These are phyloP conservation scores for Cercophora samala DNA, from an alignment of 495 filamentous ascomycete genomes.

Conservation along the genomic window DNA sequence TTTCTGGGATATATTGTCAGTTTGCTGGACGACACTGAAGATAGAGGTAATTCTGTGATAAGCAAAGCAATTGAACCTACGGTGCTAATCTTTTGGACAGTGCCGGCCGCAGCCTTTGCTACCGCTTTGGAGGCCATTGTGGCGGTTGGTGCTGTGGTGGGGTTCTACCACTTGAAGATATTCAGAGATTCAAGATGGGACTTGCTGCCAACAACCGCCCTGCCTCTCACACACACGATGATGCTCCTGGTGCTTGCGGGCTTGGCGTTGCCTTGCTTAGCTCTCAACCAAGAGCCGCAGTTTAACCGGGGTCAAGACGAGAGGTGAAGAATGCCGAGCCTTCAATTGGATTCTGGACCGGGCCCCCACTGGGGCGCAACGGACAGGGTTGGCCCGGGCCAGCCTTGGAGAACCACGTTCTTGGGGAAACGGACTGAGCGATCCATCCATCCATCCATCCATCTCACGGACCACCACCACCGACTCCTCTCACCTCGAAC, in stretches of 20 bases:
- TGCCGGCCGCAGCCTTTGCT: slow-evolving; percentile 48
- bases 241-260: background rate
- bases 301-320: slow-evolving; percentile 8
- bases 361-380: background rate
- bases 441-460: too few relatives aligned
- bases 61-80: slow-evolving; percentile 29
- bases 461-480: background rate
- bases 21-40: background rate
- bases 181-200: background rate
- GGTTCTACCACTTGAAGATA: background rate
- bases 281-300: background rate
- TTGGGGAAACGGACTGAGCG: background rate
- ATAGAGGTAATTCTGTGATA: background rate
- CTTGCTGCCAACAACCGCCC: background rate
- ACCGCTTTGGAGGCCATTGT: slow-evolving; percentile 55
- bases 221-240: background rate
- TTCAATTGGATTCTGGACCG: background rate
- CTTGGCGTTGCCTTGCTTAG: background rate
- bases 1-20: too few relatives aligned
- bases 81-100: slow-evolving; percentile 46
- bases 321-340: background rate
- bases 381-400: slow-evolving; percentile 12
- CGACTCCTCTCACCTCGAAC: background rate
- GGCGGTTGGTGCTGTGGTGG: slow-evolving; percentile 11
- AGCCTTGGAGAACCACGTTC: slow-evolving; percentile 1